Percentiles rank a stretch among this genome's conserved stretches.
phyloP scores from a whole-genome alignment of 228 moss, liverwort and hornwort genomes.

The Sphagnum fallax region DNA sequence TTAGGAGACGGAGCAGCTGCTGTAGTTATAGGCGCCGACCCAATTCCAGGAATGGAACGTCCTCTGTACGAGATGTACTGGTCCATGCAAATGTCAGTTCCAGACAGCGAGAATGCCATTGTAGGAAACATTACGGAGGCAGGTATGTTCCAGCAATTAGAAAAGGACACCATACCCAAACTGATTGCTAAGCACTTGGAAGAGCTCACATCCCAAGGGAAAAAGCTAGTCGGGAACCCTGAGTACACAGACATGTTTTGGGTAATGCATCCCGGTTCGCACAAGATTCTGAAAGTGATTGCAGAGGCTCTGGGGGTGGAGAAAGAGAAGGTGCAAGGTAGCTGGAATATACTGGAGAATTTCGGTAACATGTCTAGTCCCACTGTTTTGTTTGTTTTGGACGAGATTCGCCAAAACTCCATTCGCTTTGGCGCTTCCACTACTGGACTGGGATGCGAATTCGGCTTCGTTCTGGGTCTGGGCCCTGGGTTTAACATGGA shows the following conservation, averaged over 20 bases:
- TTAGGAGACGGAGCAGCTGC: slow-evolving; percentile 40
- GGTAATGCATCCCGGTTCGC: slow-evolving; percentile 38
- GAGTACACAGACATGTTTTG: slow-evolving; percentile 29
- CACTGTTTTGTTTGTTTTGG: slow-evolving; percentile 36
- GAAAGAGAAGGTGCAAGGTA: slow-evolving; percentile 20
- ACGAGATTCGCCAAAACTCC: slow-evolving; percentile 29
- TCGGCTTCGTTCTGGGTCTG: slow-evolving; percentile 18
- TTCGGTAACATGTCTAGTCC: slow-evolving; percentile 38
- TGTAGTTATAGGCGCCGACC: slow-evolving; percentile 24
- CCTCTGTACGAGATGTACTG: slow-evolving; percentile 29
- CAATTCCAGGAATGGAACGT: slow-evolving; percentile 7
- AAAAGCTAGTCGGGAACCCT: slow-evolving; percentile 17
- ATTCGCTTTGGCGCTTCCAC: slow-evolving; percentile 2
- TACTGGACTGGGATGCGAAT: slow-evolving; percentile 24
- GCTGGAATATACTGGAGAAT: slow-evolving; percentile 31
- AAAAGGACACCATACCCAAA: slow-evolving; percentile 16
- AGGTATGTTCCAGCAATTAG: slow-evolving; percentile 15
- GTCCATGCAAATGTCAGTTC: slow-evolving; percentile 21
- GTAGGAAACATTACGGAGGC: slow-evolving; percentile 5
- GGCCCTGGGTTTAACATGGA: slow-evolving; percentile 48
- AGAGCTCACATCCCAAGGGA: slow-evolving; percentile 15
- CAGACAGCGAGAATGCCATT: background rate
- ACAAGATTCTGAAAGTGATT: slow-evolving; percentile 30
- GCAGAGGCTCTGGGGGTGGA: slow-evolving; percentile 15
- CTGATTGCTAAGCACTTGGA: slow-evolving; percentile 17